Evolutionary conservation across 2,329 filamentous ascomycete genomes (phyloP).

Genomic region (Talaromyces verruculosus): DNA sequence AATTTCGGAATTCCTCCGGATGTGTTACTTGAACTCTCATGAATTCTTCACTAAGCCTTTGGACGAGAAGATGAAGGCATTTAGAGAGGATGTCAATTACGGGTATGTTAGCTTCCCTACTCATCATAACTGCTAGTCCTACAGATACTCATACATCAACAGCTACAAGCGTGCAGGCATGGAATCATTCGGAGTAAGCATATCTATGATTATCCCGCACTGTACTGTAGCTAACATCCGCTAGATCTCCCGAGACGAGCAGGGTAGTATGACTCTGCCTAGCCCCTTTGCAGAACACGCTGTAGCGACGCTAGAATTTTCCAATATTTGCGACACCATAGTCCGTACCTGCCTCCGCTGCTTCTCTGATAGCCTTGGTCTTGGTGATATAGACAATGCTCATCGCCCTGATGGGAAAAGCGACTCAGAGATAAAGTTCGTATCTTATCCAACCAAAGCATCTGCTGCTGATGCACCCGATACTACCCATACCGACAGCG

Average conservation of each 20-base stretch:
- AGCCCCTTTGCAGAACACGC: constrained; percentile 6
- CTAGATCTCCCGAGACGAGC: background rate
- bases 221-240: background rate
- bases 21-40: background rate
- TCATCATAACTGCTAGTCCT: background rate
- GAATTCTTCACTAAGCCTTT: constrained; percentile 3
- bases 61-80: constrained; percentile 5
- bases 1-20: background rate
- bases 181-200: constrained; percentile 6
- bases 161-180: constrained; percentile 10
- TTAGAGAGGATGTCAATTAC: background rate
- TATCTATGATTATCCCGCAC: background rate
- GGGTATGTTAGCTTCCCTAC: background rate
- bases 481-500: constrained; percentile 19
- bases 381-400: background rate
- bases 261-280: background rate
- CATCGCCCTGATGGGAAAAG: constrained; percentile 2
- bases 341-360: background rate
- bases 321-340: background rate
- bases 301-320: background rate
- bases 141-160: background rate
- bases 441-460: constrained; percentile 4
- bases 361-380: constrained; percentile 3
- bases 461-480: constrained; percentile 5
- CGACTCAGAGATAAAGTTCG: background rate